Conservation (phyloP, 495 filamentous ascomycete genomes). For the Penicillium coffeae region DNA sequence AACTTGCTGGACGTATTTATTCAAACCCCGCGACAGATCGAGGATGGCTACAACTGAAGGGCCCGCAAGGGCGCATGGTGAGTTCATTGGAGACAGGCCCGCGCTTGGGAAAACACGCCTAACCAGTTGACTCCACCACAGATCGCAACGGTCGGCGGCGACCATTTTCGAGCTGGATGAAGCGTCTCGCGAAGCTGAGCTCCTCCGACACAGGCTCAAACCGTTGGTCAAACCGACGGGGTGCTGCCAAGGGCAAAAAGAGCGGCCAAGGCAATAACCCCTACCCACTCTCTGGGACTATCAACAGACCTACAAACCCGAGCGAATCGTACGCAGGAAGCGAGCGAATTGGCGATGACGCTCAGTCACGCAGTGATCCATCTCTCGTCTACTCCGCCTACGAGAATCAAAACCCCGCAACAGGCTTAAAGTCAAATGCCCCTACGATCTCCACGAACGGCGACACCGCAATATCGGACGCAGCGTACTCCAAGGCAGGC, state of each 20-base stretch:
- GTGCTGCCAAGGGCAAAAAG: slow-evolving; percentile 54
- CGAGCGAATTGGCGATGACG: slow-evolving; percentile 21
- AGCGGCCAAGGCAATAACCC: slow-evolving; percentile 64
- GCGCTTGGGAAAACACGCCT: slow-evolving; percentile 9
- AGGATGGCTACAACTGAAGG: slow-evolving; percentile 68
- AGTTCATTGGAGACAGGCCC: slow-evolving; percentile 12
- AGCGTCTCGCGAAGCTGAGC: slow-evolving; percentile 77
- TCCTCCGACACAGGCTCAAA: slow-evolving; percentile 49
- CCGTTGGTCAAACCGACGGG: slow-evolving; percentile 47
- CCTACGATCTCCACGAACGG: slow-evolving; percentile 79
- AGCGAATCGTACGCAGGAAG: slow-evolving; percentile 35
- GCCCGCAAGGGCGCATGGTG: slow-evolving; percentile 63
- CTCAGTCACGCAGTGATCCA: slow-evolving; percentile 44
- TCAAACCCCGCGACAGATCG: slow-evolving; percentile 4
- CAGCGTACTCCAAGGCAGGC: slow-evolving; percentile 72
- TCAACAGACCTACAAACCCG: slow-evolving; percentile 53
- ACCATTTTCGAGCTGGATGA: slow-evolving; percentile 92
- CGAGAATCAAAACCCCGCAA: slow-evolving; percentile 52
- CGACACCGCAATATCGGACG: slow-evolving; percentile 68
- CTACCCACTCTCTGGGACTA: slow-evolving; percentile 64
- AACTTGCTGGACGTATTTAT: slow-evolving; percentile 6
- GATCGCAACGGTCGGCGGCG: slow-evolving; percentile 69
- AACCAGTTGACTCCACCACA: slow-evolving; percentile 26
- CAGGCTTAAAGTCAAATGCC: slow-evolving; percentile 66
- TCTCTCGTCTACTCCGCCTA: slow-evolving; percentile 58